Base-by-base conservation (phyloP, 176 grass and related monocot genomes). In the Oryza punctata region DNA sequence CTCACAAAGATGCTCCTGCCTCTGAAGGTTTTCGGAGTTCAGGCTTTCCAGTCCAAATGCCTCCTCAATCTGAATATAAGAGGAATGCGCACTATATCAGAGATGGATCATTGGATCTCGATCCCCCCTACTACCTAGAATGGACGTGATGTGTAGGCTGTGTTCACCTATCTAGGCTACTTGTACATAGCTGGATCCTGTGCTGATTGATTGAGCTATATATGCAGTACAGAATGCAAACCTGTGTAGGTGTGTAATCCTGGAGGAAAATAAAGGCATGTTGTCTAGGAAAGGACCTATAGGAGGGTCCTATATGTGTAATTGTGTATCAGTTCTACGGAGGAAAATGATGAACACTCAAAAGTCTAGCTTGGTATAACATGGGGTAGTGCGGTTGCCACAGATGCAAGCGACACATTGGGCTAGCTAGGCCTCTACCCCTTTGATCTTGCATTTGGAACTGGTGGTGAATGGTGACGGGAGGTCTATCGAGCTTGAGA, bases 311-410 rank as follows among this genome's bases (percentile, higher is more conserved):
- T 82, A 52, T 30, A 30, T 86, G 66, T 65, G 33, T 47, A 47
- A 13, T 13, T 47, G 13, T 47, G 52, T 65, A 54, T 57, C 27
- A 67, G 77, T 64, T 59, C 77, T 67, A 75, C 14, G 45, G 21
- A 72, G 67, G 43, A 76, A 76, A 45, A 35, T 21, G 40, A 74
- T 74, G 38, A 70, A 74, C 59, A 65, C 65, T 65, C 66, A 78
- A 86, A 82, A 67, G 21, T 77, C 66, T 86, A 82, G 67, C 44
- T 73, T 89, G 82, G 78, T 82, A 78, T 78, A 67, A 82, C 78
- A 86, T 86, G 72, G 71, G 21, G 15, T 47, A 32, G 45, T 67
- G 71, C 26, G 40, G 44, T 61, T 82, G 83, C 26, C 77, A 32
- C 73, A 86, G 16, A 16, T 68, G 21, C 67, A 86, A 78, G 74